phyloP scores from a whole-genome alignment of 257 asterid species.

The Salvia rosmarinus region DNA sequence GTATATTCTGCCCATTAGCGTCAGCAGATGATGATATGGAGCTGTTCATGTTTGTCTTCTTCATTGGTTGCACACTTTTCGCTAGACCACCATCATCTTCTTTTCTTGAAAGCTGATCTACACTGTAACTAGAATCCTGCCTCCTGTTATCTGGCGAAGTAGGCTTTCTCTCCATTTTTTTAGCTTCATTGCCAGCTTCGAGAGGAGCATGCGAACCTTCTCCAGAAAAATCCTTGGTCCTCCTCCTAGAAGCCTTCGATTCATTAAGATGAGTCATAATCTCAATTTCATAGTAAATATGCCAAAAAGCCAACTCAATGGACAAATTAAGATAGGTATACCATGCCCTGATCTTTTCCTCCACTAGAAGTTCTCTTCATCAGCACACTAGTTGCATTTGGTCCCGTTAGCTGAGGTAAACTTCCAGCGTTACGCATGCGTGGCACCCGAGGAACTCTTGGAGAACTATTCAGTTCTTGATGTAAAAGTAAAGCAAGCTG shows the following conservation, averaged over 20 bases:
- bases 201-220: slow-evolving; percentile 57
- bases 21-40: slow-evolving; percentile 58
- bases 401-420: slow-evolving; percentile 75
- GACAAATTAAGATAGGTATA: slow-evolving; percentile 39
- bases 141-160: slow-evolving; percentile 59
- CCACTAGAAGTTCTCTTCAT: slow-evolving; percentile 72
- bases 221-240: slow-evolving; percentile 63
- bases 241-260: slow-evolving; percentile 69
- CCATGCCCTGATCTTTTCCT: slow-evolving; percentile 76
- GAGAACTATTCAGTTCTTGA: slow-evolving; percentile 98
- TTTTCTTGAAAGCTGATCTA: slow-evolving; percentile 54
- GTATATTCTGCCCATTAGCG: slow-evolving; percentile 55
- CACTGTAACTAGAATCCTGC: slow-evolving; percentile 49
- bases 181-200: slow-evolving; percentile 64
- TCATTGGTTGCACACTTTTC: slow-evolving; percentile 48
- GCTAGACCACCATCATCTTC: slow-evolving; percentile 54
- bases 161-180: slow-evolving; percentile 58
- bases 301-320: slow-evolving; percentile 29
- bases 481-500: slow-evolving; percentile 95
- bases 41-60: slow-evolving; percentile 56
- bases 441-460: slow-evolving; percentile 94
- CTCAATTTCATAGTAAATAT: slow-evolving; percentile 18
- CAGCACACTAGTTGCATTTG: slow-evolving; percentile 69
- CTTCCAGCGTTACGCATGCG: slow-evolving; percentile 98
- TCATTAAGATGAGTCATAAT: slow-evolving; percentile 22